phyloP scores from a whole-genome alignment of 208 protist species.

The Leishmania turanica region DNA sequence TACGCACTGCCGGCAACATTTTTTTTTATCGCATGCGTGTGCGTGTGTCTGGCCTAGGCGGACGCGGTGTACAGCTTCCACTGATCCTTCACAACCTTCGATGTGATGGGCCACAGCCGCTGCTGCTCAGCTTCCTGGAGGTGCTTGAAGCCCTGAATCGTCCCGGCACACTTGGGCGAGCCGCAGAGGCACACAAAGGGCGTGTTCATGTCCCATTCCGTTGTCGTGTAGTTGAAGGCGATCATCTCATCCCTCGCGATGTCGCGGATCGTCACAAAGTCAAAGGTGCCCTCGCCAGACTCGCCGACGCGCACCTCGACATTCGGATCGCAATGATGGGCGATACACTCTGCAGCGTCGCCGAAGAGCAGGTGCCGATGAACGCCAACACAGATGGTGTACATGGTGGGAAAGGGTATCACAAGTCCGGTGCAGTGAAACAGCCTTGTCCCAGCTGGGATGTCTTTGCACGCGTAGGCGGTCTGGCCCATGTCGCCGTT shows the following conservation, averaged over 20 bases:
- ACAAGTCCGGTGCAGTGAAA: conserved; percentile 78
- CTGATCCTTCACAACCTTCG: conserved; percentile 51
- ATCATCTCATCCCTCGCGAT: conserved; percentile 80
- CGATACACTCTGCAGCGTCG: conserved; percentile 87
- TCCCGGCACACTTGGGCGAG: conserved; percentile 55
- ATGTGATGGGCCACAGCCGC: conserved; percentile 78
- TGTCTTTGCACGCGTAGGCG: conserved; percentile 61
- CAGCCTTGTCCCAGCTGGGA: conserved; percentile 46
- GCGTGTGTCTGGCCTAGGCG: not conserved
- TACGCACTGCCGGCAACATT: not conserved
- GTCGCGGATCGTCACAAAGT: conserved; percentile 66
- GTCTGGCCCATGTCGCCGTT: conserved; percentile 89
- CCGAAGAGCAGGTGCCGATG: conserved; percentile 82
- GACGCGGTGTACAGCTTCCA: conserved; percentile 12
- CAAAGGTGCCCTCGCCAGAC: conserved; percentile 51
- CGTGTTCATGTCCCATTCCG: conserved; percentile 88
- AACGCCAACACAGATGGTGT: conserved; percentile 85
- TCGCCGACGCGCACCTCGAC: conserved; percentile 57
- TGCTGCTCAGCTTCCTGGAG: conserved; percentile 63
- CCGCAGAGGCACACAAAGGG: conserved; percentile 88
- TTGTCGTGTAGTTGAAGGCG: conserved; percentile 90
- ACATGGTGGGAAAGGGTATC: conserved; percentile 88
- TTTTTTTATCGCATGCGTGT: not conserved
- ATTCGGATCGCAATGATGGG: conserved; percentile 90
- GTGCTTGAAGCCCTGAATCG: conserved; percentile 73